These are phyloP conservation scores for Bauhinia variegata DNA, from an alignment of 306 rosid genomes.

Conservation along the genomic window DNA sequence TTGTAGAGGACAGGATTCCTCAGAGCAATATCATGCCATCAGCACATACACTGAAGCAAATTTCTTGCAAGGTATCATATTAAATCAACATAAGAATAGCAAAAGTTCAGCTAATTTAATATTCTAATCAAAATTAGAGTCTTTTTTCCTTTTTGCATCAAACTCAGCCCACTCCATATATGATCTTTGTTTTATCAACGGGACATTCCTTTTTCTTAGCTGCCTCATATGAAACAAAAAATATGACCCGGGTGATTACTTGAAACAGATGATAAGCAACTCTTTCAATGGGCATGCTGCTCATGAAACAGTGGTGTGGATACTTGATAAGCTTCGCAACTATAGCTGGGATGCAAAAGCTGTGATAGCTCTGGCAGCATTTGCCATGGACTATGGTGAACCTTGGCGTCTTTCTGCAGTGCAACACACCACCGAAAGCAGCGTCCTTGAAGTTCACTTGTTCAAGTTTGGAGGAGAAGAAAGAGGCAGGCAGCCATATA, in stretches of 20 bases:
- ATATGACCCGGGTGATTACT: too few species aligned
- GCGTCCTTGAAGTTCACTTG: neutral
- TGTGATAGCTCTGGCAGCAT: constrained; percentile 56
- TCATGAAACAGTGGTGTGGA: constrained; percentile 43
- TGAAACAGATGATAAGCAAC: constrained; percentile 23
- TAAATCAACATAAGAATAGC: neutral
- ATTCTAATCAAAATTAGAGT: too few species aligned
- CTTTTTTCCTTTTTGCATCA: too few species aligned
- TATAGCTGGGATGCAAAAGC: constrained; percentile 62
- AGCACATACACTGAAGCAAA: constrained; percentile 27
- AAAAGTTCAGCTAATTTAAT: too few species aligned
- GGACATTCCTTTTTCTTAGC: too few species aligned
- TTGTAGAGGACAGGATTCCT: constrained; percentile 38
- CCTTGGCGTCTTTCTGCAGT: constrained; percentile 52
- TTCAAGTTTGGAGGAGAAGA: constrained; percentile 21
- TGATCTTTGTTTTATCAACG: too few species aligned
- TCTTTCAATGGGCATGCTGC: neutral
- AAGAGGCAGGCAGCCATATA: constrained; percentile 17
- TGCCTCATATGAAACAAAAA: too few species aligned
- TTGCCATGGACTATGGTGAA: constrained; percentile 55
- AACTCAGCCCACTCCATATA: too few species aligned
- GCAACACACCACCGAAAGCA: neutral
- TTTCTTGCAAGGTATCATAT: constrained; percentile 36
- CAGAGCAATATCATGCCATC: constrained; percentile 29
- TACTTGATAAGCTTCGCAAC: constrained; percentile 43